Conservation (phyloP, 2,329 filamentous ascomycete genomes). For the Nemania sp. region DNA sequence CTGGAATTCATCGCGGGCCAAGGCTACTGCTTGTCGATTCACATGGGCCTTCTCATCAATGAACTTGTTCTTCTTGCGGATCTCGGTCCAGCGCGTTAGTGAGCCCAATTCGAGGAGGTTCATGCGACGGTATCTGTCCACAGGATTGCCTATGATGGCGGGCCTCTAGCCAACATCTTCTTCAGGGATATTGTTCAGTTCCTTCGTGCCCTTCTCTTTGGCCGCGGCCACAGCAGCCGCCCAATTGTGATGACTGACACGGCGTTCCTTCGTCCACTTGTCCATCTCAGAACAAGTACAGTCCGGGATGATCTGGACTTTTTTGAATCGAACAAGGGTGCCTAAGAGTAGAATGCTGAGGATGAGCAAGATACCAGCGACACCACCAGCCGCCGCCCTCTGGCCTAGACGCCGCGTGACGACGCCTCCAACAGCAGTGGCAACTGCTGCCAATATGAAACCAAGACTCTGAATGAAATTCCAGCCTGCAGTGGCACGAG, state of each 20-base stretch:
- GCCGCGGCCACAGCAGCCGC: slow-evolving; percentile 44
- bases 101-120: slow-evolving; percentile 71
- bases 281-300: slow-evolving; percentile 60
- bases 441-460: slow-evolving; percentile 69
- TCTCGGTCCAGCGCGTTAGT: slow-evolving; percentile 73
- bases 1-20: slow-evolving; percentile 39
- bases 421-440: slow-evolving; percentile 69
- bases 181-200: slow-evolving; percentile 46
- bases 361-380: slow-evolving; percentile 67
- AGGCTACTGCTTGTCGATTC: slow-evolving; percentile 41
- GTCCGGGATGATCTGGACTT: slow-evolving; percentile 69
- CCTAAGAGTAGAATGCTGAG: slow-evolving; percentile 66
- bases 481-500: slow-evolving; percentile 71
- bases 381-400: slow-evolving; percentile 67
- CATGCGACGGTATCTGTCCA: slow-evolving; percentile 68
- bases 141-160: slow-evolving; percentile 71
- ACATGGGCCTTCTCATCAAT: slow-evolving; percentile 50
- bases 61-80: slow-evolving; percentile 62
- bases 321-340: slow-evolving; percentile 66
- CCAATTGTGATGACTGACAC: slow-evolving; percentile 51
- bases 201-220: slow-evolving; percentile 35
- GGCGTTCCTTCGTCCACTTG: slow-evolving; percentile 52
- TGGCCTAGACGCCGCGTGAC: slow-evolving; percentile 68
- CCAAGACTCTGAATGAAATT: slow-evolving; percentile 70
- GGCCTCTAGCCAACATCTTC: slow-evolving; percentile 67